Evolutionary conservation across 441 rosid genomes (phyloP), one percentile per base, ranked within the genome.

Genomic region (Raphanus hybrid): DNA sequence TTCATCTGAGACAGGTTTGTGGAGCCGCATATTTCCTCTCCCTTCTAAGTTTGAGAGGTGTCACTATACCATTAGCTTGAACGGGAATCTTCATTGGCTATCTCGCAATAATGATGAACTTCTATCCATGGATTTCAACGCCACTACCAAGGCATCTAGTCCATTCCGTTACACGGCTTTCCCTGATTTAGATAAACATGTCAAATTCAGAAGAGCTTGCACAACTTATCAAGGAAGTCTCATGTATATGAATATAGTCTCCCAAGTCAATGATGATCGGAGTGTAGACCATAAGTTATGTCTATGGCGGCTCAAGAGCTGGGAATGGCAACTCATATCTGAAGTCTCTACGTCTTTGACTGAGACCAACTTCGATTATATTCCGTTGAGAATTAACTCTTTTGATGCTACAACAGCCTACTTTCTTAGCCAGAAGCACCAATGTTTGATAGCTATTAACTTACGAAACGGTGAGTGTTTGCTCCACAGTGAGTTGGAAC

Each of bases 351-450:
- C 18, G 55, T 7, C 58, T 52, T 52, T 52, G 23, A 52, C 18
- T 52, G 23, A 14, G 23, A 52, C 8, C 23, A 52, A 52, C 3
- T 52, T 15, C 58, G 23, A 52, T 52, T 14, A 52, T 52, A 52
- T 39, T 64, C 69, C 34, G 34, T 11, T 65, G 69, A 26, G 16
- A 6, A 65, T 65, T 11, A 65, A 65, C 69, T 29, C 34, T 65
- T 65, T 41, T 41, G 71, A 67, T 67, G 41, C 41, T 67, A 67
- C 34, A 11, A 66, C 6, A 66, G 12, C 52, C 3, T 66, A 66
- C 57, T 6, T 66, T 12, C 8, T 16, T 34, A 6, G 57, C 14
- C 7, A 4, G 29, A 39, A 59, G 3, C 63, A 26, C 8, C 14
- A 59, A 4, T 8, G 63, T 23, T 26, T 23, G 63, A 10, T 59